Base-by-base conservation (phyloP, 2,329 filamentous ascomycete genomes). In the Pseudogymnoascus sp. region DNA sequence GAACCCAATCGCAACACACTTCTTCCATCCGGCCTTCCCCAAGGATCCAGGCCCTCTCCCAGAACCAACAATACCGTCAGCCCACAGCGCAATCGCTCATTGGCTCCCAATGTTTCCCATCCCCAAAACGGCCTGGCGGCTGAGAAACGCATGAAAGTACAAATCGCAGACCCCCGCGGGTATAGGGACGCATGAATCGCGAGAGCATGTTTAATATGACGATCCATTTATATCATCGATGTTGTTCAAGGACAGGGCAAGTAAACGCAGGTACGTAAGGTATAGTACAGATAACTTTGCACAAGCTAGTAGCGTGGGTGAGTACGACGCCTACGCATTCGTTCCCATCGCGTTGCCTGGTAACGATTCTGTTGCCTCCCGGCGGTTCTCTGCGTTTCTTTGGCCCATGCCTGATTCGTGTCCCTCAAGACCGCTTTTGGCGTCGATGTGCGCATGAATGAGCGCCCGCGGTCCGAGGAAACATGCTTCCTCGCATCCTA, bases 221-320 rank as follows among this genome's bases (percentile, higher is more conserved):
- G 46, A 56, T 56, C 46, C 46, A 56, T 56, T 31, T 56, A 56
- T 56, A 34, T 34, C 46, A 56, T 56, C 46, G 46, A 34, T 31
- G 46, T 18, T 56, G 25, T 56, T n/a, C 46, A 56, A 56, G 46
- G 46, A 56, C 46, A 56, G 46, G 46, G 46, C 25, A 56, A 3
- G 46, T 56, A 56, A 53, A 53, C 46, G 25, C 46, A 53, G 46
- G 46, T 31, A 56, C 46, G 46, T 56, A 56, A 56, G 46, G 46
- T 34, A 56, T n/a, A 34, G 46, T 56, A 34, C 25, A 56, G 14
- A 56, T 56, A 56, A 56, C 25, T 56, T 56, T n/a, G n/a, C 25
- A 11, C 21, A 25, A 25, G 42, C 46, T 56, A 56, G n/a, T 28
- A 34, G n/a, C n/a, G 14, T 14, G 46, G n/a, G 8, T 6, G 25